Percentiles rank a stretch among this genome's conserved stretches.
Conservation (phyloP, 768 basidiomycete genomes). For the Amanita pseudoporphyria region DNA sequence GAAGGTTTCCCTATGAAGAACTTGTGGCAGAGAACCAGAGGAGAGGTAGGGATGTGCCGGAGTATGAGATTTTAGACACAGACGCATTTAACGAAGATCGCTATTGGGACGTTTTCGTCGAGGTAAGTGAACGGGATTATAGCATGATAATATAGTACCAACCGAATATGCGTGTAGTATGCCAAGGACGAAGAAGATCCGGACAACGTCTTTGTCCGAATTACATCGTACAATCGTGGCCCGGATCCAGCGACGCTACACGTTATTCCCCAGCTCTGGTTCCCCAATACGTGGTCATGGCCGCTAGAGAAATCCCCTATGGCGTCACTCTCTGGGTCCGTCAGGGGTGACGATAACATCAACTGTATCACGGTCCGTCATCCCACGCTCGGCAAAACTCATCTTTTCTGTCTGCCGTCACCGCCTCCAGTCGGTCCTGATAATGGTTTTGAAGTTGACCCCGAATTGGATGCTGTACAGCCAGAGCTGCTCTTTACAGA, state of each 20-base stretch:
- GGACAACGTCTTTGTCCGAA: conserved; percentile 83
- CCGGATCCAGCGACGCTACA: conserved; percentile 92
- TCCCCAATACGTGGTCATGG: conserved; percentile 99
- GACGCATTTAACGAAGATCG: conserved; percentile 85
- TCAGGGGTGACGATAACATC: conserved; percentile 37
- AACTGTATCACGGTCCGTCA: conserved; percentile 67
- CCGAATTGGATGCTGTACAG: conserved; percentile 58
- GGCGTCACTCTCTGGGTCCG: conserved; percentile 49
- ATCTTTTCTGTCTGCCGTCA: conserved; percentile 85
- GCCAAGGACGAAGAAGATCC: conserved; percentile 94
- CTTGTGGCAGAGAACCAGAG: conserved; percentile 79
- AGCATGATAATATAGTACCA: neutral
- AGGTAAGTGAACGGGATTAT: conserved; percentile 44
- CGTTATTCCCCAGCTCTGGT: conserved; percentile 93
- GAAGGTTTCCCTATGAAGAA: conserved; percentile 87
- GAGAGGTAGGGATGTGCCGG: conserved; percentile 75
- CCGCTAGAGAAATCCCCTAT: conserved; percentile 52
- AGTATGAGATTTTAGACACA: conserved; percentile 92
- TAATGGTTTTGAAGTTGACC: conserved; percentile 53
- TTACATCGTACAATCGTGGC: conserved; percentile 94
- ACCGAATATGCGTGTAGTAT: conserved; percentile 47
- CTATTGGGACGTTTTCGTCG: conserved; percentile 98
- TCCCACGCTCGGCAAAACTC: conserved; percentile 60
- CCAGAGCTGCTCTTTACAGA: conserved; percentile 92
- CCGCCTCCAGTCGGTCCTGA: conserved; percentile 81